These are phyloP conservation scores for Tylopilus sp. DNA, from an alignment of 1,284 basidiomycete genomes.

Conservation along the genomic window DNA sequence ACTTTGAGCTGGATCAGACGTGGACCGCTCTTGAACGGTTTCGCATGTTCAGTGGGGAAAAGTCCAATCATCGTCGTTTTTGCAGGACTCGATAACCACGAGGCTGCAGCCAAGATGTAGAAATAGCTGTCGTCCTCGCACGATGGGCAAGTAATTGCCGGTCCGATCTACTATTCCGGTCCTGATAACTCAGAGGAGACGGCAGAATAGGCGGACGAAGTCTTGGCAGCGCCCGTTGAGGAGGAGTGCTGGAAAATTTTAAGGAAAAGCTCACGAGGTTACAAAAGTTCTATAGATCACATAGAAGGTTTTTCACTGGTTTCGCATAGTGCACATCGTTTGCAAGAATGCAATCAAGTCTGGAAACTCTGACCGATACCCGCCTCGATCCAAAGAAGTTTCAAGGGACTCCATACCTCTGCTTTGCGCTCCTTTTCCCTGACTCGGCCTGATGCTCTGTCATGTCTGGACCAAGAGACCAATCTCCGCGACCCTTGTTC, in stretches of 20 bases:
- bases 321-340: no score
- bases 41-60: conserved; percentile 21
- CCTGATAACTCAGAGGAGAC: conserved; percentile 9
- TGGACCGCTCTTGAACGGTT: conserved; percentile 22
- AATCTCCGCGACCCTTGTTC: neutral
- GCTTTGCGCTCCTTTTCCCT: neutral
- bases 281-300: conserved; percentile 19
- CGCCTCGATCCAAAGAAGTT: neutral
- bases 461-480: no score
- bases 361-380: neutral
- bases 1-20: conserved; percentile 6
- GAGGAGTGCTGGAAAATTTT: conserved; percentile 24
- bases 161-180: conserved; percentile 26
- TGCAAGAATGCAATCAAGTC: conserved; percentile 1
- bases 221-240: conserved; percentile 20
- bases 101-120: conserved; percentile 20
- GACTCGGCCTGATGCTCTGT: neutral
- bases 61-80: conserved; percentile 26
- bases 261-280: conserved; percentile 21
- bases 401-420: neutral
- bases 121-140: conserved; percentile 11
- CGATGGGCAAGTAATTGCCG: conserved; percentile 15
- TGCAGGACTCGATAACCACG: conserved; percentile 17
- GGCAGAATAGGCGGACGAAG: conserved; percentile 19
- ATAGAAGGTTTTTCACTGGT: conserved; percentile 17